A percentile compares a stretch with the other conserved stretches of the same genome.
Evolutionary conservation across 352 stramenopile species (phyloP).

Genomic region (Phytopythium sindhum): DNA sequence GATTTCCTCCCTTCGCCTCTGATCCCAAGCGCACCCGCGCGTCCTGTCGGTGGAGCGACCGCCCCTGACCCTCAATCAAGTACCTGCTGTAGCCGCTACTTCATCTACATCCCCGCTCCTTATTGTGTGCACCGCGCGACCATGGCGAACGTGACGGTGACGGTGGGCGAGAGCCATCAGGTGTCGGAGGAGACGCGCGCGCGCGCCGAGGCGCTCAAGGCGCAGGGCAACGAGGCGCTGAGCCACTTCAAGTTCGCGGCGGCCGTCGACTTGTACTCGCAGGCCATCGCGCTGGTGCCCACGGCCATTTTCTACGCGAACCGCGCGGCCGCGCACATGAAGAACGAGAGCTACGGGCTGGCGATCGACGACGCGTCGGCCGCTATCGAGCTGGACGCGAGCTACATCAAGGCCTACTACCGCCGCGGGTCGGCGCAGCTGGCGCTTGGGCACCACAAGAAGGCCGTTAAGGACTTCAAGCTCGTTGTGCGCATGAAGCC

Average conservation of each 20-base stretch:
- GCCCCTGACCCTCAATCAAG: background rate
- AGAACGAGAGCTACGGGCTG: conserved; percentile 98
- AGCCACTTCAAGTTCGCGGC: conserved; percentile 74
- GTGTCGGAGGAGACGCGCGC: conserved; percentile 57
- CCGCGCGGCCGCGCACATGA: conserved; percentile 95
- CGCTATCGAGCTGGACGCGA: conserved; percentile 92
- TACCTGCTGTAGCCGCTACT: too few relatives aligned
- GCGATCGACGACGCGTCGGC: conserved; percentile 96
- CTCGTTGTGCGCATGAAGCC: conserved; percentile 95
- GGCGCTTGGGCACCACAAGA: conserved; percentile 96
- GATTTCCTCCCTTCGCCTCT: background rate
- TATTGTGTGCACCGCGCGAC: background rate
- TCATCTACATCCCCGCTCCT: too few relatives aligned
- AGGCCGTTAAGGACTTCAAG: conserved; percentile 96
- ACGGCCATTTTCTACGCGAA: conserved; percentile 94
- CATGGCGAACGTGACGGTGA: conserved; percentile 44
- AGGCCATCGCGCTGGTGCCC: conserved; percentile 84
- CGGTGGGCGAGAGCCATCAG: conserved; percentile 45
- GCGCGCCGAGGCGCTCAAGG: conserved; percentile 78
- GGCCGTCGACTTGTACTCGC: conserved; percentile 87
- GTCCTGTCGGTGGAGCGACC: conserved; percentile 1
- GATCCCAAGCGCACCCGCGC: background rate
- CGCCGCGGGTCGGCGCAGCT: conserved; percentile 95
- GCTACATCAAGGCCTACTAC: conserved; percentile 99
- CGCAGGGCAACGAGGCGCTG: conserved; percentile 82